A percentile compares a stretch with the other conserved stretches of the same genome.
Evolutionary conservation across 139 green algal genomes (phyloP).

Genomic region (Coelastrella sp.): DNA sequence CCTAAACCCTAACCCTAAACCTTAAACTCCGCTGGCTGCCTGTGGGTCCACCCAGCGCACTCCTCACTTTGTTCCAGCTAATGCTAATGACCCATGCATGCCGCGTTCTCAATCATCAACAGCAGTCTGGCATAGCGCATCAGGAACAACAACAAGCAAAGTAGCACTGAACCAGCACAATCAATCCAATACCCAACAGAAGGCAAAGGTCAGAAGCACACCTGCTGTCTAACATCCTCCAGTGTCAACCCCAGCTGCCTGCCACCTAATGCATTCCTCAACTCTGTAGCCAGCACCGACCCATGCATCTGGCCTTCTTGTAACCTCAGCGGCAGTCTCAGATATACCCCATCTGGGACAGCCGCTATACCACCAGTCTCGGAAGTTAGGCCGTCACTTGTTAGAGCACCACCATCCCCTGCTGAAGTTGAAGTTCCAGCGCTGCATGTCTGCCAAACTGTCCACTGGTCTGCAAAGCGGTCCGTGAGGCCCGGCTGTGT

Average conservation of each 20-base stretch:
- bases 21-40: too few species aligned
- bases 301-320: not conserved
- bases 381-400: not conserved
- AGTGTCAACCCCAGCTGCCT: not conserved
- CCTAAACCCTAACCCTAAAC: too few species aligned
- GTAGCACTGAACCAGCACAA: too few species aligned
- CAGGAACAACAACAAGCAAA: too few species aligned
- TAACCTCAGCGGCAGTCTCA: slow-evolving; percentile 75
- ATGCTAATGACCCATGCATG: too few species aligned
- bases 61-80: too few species aligned
- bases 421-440: not conserved
- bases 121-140: too few species aligned
- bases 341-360: slow-evolving; percentile 19
- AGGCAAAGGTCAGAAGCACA: not conserved
- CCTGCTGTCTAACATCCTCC: slow-evolving; percentile 17
- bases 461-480: slow-evolving; percentile 26
- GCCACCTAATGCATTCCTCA: slow-evolving; percentile 13
- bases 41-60: too few species aligned
- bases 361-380: not conserved
- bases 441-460: slow-evolving; percentile 3
- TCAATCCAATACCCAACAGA: too few species aligned
- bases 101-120: too few species aligned
- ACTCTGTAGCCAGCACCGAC: slow-evolving; percentile 41
- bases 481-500: slow-evolving; percentile 7
- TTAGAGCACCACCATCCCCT: too few species aligned